Evolutionary conservation across 305 asterid species (phyloP).

Genomic region (Solanum hybrid): DNA sequence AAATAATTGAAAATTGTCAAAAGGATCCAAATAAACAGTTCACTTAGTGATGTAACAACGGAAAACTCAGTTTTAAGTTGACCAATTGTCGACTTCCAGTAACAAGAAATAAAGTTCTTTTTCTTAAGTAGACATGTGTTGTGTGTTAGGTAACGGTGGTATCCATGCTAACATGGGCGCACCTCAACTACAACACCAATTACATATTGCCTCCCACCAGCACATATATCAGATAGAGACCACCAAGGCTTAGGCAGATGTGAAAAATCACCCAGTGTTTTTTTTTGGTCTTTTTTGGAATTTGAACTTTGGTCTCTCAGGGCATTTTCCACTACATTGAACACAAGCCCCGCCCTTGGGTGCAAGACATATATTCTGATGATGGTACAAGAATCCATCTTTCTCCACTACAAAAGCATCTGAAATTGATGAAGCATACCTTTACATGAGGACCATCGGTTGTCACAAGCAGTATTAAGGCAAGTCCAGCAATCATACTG

Average conservation of each 20-base stretch:
- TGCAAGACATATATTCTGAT: neutral
- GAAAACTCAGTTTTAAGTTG: neutral
- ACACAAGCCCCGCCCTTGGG: neutral
- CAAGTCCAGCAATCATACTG: conserved; percentile 23
- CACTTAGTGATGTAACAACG: neutral
- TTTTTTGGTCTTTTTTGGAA: neutral
- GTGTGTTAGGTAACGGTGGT: neutral
- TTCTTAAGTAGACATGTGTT: neutral
- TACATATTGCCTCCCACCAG: neutral
- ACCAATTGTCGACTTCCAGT: neutral
- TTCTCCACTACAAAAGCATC: neutral
- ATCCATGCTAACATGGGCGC: neutral
- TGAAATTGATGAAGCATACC: conserved; percentile 28
- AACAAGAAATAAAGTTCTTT: neutral
- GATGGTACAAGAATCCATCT: neutral
- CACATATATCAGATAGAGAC: too few species aligned
- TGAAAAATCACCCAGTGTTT: neutral
- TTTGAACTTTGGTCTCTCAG: neutral
- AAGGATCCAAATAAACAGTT: neutral
- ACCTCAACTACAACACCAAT: neutral
- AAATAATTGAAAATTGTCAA: neutral
- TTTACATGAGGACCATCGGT: conserved; percentile 70
- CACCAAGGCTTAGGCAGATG: neutral
- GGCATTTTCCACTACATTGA: neutral
- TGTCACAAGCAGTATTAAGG: conserved; percentile 35